Conservation (phyloP, 2,329 filamentous ascomycete genomes). For the Cordyceps cicadae region DNA sequence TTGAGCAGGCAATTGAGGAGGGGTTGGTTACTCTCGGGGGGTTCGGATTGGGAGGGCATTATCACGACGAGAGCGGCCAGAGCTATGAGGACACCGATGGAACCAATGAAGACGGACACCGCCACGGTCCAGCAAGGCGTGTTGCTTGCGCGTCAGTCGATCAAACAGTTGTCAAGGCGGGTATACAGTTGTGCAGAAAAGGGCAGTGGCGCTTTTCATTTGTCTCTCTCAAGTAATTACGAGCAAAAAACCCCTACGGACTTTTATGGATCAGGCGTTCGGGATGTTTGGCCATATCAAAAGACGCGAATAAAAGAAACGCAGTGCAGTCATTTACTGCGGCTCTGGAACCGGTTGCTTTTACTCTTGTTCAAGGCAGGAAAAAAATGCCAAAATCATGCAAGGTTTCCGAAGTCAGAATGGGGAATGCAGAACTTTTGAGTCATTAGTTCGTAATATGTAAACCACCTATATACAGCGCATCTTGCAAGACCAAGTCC, state of each 20-base stretch:
- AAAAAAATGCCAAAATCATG: neutral
- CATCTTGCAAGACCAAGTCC: neutral
- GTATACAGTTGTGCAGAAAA: conserved; percentile 1
- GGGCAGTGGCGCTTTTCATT: neutral
- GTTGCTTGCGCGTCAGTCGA: neutral
- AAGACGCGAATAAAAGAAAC: neutral
- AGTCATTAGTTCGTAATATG: conserved; percentile 7
- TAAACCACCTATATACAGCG: conserved; percentile 2
- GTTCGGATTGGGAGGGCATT: neutral
- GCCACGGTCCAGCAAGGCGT: neutral
- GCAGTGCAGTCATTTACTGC: neutral
- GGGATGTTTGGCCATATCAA: conserved; percentile 11
- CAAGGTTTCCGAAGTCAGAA: neutral
- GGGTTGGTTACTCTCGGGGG: neutral
- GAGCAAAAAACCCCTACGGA: conserved; percentile 2
- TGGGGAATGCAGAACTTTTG: neutral
- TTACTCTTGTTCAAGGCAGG: neutral
- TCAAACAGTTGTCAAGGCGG: neutral
- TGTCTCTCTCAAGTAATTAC: neutral
- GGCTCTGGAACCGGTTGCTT: neutral
- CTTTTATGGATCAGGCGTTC: conserved; percentile 11
- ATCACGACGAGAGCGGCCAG: neutral
- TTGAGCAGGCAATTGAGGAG: conserved; percentile 2
- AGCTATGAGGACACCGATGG: neutral
- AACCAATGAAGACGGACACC: neutral